Percentiles rank a stretch among this genome's conserved stretches.
These are phyloP conservation scores for Myxozyma mucilagina DNA, from an alignment of 805 yeast species.

Conservation along the genomic window DNA sequence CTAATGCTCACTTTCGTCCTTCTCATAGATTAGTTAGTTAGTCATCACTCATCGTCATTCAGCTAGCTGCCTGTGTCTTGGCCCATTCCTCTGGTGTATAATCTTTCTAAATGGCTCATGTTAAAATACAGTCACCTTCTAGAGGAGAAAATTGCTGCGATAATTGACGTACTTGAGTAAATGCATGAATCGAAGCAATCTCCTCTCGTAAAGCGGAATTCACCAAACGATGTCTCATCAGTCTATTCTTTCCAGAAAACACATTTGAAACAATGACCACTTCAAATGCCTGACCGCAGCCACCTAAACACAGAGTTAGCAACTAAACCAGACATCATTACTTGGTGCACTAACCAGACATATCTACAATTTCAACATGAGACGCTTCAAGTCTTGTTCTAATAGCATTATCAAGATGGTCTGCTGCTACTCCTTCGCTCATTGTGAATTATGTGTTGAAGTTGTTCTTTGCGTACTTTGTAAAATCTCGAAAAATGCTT, in stretches of 20 bases:
- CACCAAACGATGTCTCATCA: conserved; percentile 83
- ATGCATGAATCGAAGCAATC: conserved; percentile 86
- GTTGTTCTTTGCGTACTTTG: no score
- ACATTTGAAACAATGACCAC: conserved; percentile 75
- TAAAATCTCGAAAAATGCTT: no score
- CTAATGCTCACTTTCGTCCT: neutral
- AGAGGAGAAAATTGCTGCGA: neutral
- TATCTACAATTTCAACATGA: conserved; percentile 72
- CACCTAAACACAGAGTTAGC: conserved; percentile 50
- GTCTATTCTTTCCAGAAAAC: conserved; percentile 79
- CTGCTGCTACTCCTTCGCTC: conserved; percentile 6
- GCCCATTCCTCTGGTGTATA: conserved; percentile 91
- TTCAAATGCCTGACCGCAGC: conserved; percentile 98
- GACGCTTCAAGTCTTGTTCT: conserved; percentile 58
- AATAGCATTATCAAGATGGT: conserved; percentile 50
- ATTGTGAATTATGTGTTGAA: neutral
- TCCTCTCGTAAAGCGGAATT: conserved; percentile 80
- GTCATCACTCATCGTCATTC: neutral
- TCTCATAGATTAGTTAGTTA: no score
- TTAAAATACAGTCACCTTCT: conserved; percentile 15
- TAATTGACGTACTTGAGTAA: conserved; percentile 71
- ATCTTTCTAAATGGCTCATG: conserved; percentile 34
- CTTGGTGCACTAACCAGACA: conserved; percentile 46
- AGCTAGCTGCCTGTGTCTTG: conserved; percentile 11
- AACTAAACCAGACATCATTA: neutral